Evolutionary conservation across 805 yeast species (phyloP).

Genomic region (Kuraishia molischiana): DNA sequence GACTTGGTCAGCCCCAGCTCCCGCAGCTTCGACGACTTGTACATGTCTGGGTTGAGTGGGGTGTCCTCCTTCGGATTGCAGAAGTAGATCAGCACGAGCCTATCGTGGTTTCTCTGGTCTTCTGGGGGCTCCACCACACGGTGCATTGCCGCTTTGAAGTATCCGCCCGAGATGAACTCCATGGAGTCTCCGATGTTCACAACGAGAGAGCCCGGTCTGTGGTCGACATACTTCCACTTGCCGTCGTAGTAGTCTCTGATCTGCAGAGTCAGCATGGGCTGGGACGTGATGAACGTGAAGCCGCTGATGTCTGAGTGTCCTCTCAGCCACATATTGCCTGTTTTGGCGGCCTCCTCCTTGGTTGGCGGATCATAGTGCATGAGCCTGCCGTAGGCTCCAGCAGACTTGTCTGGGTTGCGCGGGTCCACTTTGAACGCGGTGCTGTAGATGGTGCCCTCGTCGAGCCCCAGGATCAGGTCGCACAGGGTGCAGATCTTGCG

Average conservation of each 20-base stretch:
- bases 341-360: conserved; percentile 6
- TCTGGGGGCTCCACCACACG: conserved; percentile 24
- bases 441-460: conserved; percentile 32
- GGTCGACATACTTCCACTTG: conserved; percentile 23
- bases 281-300: conserved; percentile 24
- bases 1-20: conserved; percentile 14
- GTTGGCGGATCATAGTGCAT: conserved; percentile 21
- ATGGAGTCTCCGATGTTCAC: conserved; percentile 28
- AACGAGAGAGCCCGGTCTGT: conserved; percentile 20
- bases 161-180: conserved; percentile 26
- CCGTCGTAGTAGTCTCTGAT: conserved; percentile 22
- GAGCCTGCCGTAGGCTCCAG: conserved; percentile 29
- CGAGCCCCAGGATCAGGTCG: conserved; percentile 35
- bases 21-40: conserved; percentile 17
- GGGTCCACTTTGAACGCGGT: conserved; percentile 23
- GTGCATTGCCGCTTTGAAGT: conserved; percentile 24
- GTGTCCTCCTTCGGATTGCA: conserved; percentile 18
- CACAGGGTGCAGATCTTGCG: conserved; percentile 26
- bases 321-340: conserved; percentile 16
- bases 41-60: conserved; percentile 20
- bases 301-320: conserved; percentile 26
- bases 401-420: conserved; percentile 23
- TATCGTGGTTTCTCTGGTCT: conserved; percentile 17
- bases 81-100: conserved; percentile 23
- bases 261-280: conserved; percentile 24